Conservation (phyloP, 2,329 filamentous ascomycete species). For the Neocatenulostroma microsporum region DNA sequence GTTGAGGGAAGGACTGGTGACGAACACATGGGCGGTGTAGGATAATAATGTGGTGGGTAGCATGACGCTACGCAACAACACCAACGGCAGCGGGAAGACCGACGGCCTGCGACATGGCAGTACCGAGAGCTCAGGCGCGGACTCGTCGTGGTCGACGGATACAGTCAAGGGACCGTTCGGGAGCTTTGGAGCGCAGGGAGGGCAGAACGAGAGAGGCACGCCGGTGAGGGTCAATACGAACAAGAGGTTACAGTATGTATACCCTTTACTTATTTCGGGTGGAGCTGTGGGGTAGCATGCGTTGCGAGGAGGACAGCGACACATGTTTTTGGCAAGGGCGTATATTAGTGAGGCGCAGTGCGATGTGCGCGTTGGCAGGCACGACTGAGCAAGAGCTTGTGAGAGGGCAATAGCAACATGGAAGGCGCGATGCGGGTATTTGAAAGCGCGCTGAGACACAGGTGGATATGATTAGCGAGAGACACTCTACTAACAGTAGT, state of each 20-base stretch:
- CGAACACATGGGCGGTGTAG: constrained; percentile 9
- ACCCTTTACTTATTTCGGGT: no score
- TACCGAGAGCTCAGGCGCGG: constrained; percentile 56
- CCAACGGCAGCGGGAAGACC: neutral
- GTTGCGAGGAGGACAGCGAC: no score
- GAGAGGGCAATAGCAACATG: no score
- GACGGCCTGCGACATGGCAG: constrained; percentile 41
- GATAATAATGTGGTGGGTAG: constrained; percentile 8
- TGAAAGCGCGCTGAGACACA: neutral
- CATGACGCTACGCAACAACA: constrained; percentile 17
- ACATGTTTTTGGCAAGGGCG: no score
- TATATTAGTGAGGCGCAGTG: neutral
- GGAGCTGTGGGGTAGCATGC: no score
- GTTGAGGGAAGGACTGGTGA: no score
- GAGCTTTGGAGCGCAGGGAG: neutral
- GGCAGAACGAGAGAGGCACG: constrained; percentile 12
- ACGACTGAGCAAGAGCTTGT: no score
- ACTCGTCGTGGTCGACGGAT: constrained; percentile 59
- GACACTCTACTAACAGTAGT: constrained; percentile 21
- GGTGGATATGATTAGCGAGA: constrained; percentile 8
- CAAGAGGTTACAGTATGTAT: constrained; percentile 37
- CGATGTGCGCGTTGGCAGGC: neutral
- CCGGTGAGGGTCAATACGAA: constrained; percentile 38
- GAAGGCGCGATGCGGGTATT: no score
- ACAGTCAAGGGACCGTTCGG: constrained; percentile 51